Conservation (phyloP, 1,284 basidiomycete genomes). For the Leccinum pachyderme region DNA sequence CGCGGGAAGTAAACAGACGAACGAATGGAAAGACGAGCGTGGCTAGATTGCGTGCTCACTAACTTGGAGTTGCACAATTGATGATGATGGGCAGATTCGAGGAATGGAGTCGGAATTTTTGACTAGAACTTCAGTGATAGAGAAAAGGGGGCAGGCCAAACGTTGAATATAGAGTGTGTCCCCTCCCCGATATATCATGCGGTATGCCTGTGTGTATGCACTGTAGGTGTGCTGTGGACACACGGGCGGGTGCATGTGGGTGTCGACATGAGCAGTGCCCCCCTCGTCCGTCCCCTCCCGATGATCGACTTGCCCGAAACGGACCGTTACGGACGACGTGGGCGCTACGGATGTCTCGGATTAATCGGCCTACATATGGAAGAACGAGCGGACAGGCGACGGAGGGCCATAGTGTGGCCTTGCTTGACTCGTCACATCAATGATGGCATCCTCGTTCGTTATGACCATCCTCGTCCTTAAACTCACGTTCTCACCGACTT, state of each 20-base stretch:
- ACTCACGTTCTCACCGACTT: neutral
- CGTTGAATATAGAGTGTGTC: neutral
- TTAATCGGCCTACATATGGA: neutral
- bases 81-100: neutral
- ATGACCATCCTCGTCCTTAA: neutral
- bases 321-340: neutral
- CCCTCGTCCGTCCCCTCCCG: neutral
- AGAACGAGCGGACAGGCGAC: neutral
- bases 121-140: too few relatives aligned
- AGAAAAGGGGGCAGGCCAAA: neutral
- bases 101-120: too few relatives aligned
- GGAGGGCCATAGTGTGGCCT: neutral
- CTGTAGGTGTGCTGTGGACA: neutral
- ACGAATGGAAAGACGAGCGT: neutral
- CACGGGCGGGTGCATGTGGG: neutral
- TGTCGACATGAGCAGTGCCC: neutral
- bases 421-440: neutral
- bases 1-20: neutral
- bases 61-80: neutral
- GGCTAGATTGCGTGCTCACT: neutral
- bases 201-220: neutral
- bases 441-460: neutral
- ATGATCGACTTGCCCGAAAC: conserved; percentile 12
- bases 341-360: neutral
- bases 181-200: too few relatives aligned